Evolutionary conservation across 208 protist genomes (phyloP).

Genomic region (Leishmania aethiopica): DNA sequence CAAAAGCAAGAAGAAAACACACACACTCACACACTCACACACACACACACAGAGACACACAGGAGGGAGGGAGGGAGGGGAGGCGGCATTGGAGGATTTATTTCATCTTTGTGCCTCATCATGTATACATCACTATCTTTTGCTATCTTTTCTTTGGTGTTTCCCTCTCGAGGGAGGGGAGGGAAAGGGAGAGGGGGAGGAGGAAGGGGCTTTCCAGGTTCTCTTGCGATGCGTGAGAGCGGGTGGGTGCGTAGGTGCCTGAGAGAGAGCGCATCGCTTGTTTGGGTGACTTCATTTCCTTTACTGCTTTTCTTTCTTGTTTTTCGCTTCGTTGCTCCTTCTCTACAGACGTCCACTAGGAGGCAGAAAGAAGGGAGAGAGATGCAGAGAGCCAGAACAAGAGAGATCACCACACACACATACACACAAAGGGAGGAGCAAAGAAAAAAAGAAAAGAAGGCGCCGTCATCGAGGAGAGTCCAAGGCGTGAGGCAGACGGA

Average conservation of each 20-base stretch:
- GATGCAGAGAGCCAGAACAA: background rate
- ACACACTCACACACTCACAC: background rate
- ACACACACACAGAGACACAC: background rate
- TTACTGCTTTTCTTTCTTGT: background rate
- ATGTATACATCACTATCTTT: constrained; percentile 9
- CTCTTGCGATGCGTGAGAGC: background rate
- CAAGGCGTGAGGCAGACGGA: background rate
- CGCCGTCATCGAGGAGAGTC: background rate
- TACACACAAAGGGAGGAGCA: background rate
- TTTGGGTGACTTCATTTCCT: background rate
- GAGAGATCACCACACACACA: background rate
- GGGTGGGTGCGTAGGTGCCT: background rate
- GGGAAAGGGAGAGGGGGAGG: background rate
- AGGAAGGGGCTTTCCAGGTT: background rate
- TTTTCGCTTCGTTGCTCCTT: background rate
- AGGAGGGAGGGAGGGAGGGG: background rate
- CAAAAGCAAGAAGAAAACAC: too few species aligned
- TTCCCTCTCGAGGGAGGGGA: background rate
- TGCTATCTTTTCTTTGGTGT: background rate
- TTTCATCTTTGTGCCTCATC: background rate
- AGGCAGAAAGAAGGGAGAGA: background rate
- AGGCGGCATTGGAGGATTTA: background rate
- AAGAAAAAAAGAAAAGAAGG: background rate
- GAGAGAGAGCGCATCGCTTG: background rate
- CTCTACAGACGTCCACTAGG: background rate